A percentile compares a stretch with the other conserved stretches of the same genome.
These are phyloP conservation scores for Tuber microsphaerosporum DNA, from an alignment of 495 filamentous ascomycete genomes.

Conservation along the genomic window DNA sequence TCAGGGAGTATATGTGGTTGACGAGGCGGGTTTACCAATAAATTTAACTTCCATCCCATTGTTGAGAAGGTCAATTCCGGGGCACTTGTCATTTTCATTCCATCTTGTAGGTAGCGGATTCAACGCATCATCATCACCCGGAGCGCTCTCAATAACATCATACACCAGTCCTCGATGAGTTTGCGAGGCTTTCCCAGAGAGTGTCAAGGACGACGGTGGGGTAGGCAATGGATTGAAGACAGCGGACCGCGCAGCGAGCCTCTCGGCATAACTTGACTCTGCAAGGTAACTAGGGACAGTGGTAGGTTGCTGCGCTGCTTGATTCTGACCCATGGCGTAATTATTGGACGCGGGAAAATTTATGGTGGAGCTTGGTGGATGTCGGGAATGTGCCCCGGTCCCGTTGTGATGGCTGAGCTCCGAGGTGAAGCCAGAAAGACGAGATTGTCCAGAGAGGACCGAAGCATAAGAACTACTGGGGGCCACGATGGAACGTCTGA, in stretches of 20 bases:
- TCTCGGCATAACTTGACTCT: slow-evolving; percentile 39
- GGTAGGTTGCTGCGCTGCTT: slow-evolving; percentile 22
- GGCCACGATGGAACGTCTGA: slow-evolving; percentile 40
- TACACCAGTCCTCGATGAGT: slow-evolving; percentile 76
- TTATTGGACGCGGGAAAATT: slow-evolving; percentile 27
- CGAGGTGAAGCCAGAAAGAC: slow-evolving; percentile 43
- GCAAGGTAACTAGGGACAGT: slow-evolving; percentile 39
- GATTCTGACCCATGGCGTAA: slow-evolving; percentile 25
- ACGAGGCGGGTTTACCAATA: slow-evolving; percentile 43
- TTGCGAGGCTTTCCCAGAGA: slow-evolving; percentile 56
- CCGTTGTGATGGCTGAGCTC: slow-evolving; percentile 43
- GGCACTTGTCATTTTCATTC: slow-evolving; percentile 69
- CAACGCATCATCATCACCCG: slow-evolving; percentile 53
- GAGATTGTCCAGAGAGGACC: slow-evolving; percentile 62
- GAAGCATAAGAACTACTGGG: slow-evolving; percentile 64
- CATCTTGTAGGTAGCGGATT: slow-evolving; percentile 72
- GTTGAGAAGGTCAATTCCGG: slow-evolving; percentile 63
- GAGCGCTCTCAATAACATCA: slow-evolving; percentile 75
- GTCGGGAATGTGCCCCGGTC: slow-evolving; percentile 41
- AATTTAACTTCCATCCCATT: slow-evolving; percentile 78
- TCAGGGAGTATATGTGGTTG: slow-evolving; percentile 39
- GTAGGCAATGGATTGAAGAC: slow-evolving; percentile 50
- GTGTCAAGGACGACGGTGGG: slow-evolving; percentile 53
- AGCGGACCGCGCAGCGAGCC: slow-evolving; percentile 31
- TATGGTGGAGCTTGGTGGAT: slow-evolving; percentile 30